Base-by-base conservation (phyloP, 495 filamentous ascomycete species). In the Penicillium taxi region DNA sequence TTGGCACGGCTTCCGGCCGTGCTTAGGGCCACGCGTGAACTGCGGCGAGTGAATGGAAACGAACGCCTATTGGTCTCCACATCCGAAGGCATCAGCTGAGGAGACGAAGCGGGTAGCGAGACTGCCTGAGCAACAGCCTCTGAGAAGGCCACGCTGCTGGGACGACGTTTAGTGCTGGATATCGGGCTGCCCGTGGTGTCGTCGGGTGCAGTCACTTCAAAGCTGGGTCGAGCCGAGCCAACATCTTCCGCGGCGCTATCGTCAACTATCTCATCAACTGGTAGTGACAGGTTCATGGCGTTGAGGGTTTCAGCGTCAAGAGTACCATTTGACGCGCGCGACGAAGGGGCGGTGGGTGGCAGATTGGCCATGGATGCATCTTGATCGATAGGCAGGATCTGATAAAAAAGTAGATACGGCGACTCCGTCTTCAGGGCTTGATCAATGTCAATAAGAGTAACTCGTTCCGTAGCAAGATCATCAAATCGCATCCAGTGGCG, bases 321-420 rank as follows among this genome's bases (percentile, higher is more conserved):
- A 25, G 50, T 55, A 24, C 57, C 53, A 17, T 63, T 52, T 12
- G 68, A 71, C n/a, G 74, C 68, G 27, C 72, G 59, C 35, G 77
- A 81, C 4, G 79, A 70, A 7, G 77, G 70, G 3, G 73, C 66
- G 3, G 69, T 73, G 40, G 75, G 69, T 18, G 64, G 60, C 23
- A 70, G 47, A 25, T 69, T 70, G 7, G 72, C 72, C 35, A 70
- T 63, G 0, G 72, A 58, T 5, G 74, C 64, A 31, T 84, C 77
- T 29, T 83, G 81, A 19, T 82, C 75, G 43, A 93, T 83, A 0
- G 90, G 91, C 23, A 87, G 70, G 25, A 96, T 88, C 55, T 95
- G 90, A 50, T 94, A 98, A 59, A 96, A 95, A 0, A 98, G 64
- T 2, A 98, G 73, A 47, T 98, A 98, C 3, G 91, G 90, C 42